These are phyloP conservation scores for Hypomontagnella monticulosa DNA, from an alignment of 495 filamentous ascomycete genomes.

Conservation along the genomic window DNA sequence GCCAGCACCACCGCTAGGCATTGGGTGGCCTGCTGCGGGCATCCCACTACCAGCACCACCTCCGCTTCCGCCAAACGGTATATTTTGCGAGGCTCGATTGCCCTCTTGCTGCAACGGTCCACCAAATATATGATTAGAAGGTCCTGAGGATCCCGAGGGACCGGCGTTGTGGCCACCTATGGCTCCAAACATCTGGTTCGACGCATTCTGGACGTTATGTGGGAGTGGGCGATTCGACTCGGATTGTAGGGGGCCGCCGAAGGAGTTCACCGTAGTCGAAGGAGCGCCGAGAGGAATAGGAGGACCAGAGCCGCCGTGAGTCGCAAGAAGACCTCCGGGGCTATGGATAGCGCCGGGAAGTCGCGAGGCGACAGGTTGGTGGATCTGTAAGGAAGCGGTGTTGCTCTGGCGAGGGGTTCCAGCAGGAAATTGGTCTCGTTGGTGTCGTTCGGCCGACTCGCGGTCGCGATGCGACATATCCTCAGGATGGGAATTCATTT, in stretches of 20 bases:
- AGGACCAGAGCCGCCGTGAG: conserved; percentile 68
- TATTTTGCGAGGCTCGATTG: conserved; percentile 56
- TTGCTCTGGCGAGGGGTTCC: conserved; percentile 80
- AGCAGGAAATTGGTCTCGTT: conserved; percentile 68
- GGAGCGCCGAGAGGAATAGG: conserved; percentile 71
- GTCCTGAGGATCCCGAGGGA: conserved; percentile 50
- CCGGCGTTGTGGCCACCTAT: conserved; percentile 53
- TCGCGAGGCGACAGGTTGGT: conserved; percentile 88
- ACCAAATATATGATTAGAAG: conserved; percentile 55
- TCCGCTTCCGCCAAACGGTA: conserved; percentile 52
- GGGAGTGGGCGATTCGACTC: conserved; percentile 66
- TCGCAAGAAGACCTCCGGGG: conserved; percentile 84
- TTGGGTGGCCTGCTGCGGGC: conserved; percentile 41
- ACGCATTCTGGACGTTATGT: conserved; percentile 69
- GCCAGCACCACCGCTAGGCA: conserved; percentile 46
- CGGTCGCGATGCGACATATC: conserved; percentile 54
- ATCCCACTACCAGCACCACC: conserved; percentile 37
- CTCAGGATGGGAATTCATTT: conserved; percentile 46
- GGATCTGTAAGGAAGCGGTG: conserved; percentile 82
- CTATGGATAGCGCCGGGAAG: conserved; percentile 83
- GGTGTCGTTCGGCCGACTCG: conserved; percentile 75
- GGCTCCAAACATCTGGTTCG: conserved; percentile 69
- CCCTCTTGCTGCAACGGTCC: conserved; percentile 61
- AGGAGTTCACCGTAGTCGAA: conserved; percentile 70
- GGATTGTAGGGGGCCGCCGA: conserved; percentile 72